Conservation (phyloP, 2,329 filamentous ascomycete genomes). For the Apiospora phragmitis region DNA sequence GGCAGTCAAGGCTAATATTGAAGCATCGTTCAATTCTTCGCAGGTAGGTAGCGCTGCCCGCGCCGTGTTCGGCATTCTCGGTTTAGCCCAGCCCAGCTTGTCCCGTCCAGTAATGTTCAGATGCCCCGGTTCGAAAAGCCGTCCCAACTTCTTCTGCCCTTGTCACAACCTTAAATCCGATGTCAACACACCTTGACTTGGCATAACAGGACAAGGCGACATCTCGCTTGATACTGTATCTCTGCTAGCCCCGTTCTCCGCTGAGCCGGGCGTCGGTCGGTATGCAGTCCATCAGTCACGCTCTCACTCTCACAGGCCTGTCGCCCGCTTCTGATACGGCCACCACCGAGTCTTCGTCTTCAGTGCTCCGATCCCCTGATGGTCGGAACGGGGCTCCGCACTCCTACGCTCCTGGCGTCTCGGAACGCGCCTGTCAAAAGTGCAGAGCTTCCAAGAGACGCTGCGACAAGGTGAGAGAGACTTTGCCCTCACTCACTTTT, state of each 20-base stretch:
- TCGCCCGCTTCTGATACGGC: conserved; percentile 15
- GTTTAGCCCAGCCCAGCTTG: neutral
- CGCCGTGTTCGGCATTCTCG: too few relatives aligned
- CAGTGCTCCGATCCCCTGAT: conserved; percentile 10
- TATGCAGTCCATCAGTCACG: neutral
- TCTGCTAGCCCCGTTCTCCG: neutral
- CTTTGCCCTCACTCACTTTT: neutral
- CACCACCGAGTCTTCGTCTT: neutral
- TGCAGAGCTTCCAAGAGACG: conserved; percentile 33
- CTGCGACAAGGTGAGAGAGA: conserved; percentile 29
- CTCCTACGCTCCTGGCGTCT: neutral
- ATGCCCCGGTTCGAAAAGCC: neutral
- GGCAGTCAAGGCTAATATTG: too few relatives aligned
- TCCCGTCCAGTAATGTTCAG: neutral
- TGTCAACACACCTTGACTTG: neutral
- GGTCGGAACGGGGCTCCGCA: conserved; percentile 2
- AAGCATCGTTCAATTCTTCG: neutral
- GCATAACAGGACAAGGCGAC: neutral
- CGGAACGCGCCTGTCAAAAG: conserved; percentile 34
- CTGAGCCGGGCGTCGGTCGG: neutral
- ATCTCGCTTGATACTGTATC: neutral
- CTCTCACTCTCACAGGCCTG: conserved; percentile 10
- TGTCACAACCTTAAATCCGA: neutral
- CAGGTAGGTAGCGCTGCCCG: too few relatives aligned
- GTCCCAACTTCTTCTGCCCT: neutral